Percentiles rank a stretch among this genome's conserved stretches.
Evolutionary conservation across 176 grass and related monocot genomes (phyloP).

Genomic region (Oryza glaberrima): DNA sequence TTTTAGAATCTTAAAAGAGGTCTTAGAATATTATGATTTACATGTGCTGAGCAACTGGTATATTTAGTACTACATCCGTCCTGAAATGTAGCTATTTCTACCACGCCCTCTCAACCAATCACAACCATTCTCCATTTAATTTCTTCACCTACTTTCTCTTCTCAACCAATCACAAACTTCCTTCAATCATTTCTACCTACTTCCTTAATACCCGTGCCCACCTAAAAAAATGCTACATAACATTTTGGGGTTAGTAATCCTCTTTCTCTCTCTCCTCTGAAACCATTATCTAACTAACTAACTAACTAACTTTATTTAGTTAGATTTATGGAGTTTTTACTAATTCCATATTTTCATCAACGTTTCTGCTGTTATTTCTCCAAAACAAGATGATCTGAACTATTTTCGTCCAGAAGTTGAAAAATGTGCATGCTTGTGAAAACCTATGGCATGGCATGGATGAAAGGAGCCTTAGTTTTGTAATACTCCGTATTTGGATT

Average conservation of each 20-base stretch:
- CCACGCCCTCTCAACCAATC: too few species aligned
- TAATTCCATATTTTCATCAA: background rate
- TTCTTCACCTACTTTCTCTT: too few species aligned
- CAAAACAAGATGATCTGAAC: background rate
- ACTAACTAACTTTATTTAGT: background rate
- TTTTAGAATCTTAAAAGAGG: constrained; percentile 8
- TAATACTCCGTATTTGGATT: constrained; percentile 4
- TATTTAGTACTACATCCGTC: too few species aligned
- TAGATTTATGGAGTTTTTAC: background rate
- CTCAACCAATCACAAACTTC: too few species aligned
- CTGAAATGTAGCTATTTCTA: too few species aligned
- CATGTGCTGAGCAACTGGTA: background rate
- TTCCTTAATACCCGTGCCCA: too few species aligned
- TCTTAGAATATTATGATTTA: constrained; percentile 20
- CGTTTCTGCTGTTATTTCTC: background rate
- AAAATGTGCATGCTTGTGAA: background rate
- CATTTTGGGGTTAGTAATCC: background rate
- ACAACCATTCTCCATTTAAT: too few species aligned
- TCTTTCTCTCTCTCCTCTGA: background rate
- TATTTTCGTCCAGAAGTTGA: background rate
- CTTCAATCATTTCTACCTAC: too few species aligned
- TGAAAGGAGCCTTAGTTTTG: background rate
- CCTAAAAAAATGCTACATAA: too few species aligned
- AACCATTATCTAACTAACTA: background rate
- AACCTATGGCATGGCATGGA: background rate